Conservation (phyloP, 2,329 filamentous ascomycete species). For the Immersiporthe knoxdaviesiana region DNA sequence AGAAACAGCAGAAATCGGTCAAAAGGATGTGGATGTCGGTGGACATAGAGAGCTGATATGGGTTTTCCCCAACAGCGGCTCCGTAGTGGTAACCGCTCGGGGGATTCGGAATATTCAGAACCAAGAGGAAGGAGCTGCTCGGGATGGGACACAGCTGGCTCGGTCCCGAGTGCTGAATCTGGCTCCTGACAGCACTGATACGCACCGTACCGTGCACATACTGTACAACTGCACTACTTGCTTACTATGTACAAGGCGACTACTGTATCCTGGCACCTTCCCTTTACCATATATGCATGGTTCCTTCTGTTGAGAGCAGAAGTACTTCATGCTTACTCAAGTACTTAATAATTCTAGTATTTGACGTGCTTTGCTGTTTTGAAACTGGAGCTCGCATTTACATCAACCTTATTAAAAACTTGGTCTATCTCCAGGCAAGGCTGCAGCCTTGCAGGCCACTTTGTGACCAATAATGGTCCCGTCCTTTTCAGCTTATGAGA, state of each 20-base stretch:
- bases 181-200: background rate
- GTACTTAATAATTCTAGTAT: too few relatives aligned
- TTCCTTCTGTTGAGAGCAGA: too few relatives aligned
- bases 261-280: too few relatives aligned
- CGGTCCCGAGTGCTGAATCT: conserved; percentile 14
- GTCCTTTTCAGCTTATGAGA: background rate
- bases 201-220: background rate
- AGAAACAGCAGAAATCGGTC: background rate
- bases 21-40: conserved; percentile 20
- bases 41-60: conserved; percentile 20
- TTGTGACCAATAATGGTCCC: background rate
- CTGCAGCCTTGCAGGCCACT: background rate
- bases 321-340: too few relatives aligned
- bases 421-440: background rate
- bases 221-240: background rate
- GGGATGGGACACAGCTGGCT: conserved; percentile 1
- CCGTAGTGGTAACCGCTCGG: conserved; percentile 18
- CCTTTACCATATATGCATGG: too few relatives aligned
- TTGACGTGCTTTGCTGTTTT: too few relatives aligned
- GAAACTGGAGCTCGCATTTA: background rate
- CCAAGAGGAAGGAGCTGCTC: background rate
- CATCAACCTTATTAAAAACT: background rate
- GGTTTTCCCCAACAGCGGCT: conserved; percentile 26
- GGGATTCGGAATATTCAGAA: conserved; percentile 5
- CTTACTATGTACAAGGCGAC: too few relatives aligned